Evolutionary conservation across 1,139 yeast species (phyloP), one percentile per base, ranked within the genome.

Genomic region (Zygosaccharomyces sapae): DNA sequence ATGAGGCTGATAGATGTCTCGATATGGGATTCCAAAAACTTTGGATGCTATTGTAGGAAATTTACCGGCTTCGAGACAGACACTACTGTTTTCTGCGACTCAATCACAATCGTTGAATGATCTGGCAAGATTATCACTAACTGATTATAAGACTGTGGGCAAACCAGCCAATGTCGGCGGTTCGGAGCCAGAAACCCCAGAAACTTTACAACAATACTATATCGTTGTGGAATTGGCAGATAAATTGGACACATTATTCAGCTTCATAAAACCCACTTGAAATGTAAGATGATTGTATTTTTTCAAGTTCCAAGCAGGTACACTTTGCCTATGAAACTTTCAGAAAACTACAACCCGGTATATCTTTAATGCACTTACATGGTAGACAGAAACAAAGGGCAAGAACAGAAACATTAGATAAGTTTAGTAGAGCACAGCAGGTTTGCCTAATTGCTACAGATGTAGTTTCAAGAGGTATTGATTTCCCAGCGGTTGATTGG

Each of bases 401-500:
- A 0, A 77, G 99, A 62, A 76, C 90, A 50, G 98, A 94, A 62
- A 86, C 96, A 7, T 83, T 95, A 1, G 77, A 77, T 52, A 87
- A 89, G 66, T 92, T 90, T 64, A 80, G 94, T 9, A 81, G 84
- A 49, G 87, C 97, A 1, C 89, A 86, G 57, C 81, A 86, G 53
- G 92, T 88, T n/a, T 90, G 97, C 70, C 70, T 92, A 41, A 85
- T 92, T 65, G 96, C 97, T 2, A 92, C 99, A 0, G 99, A 92
- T 70, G 87, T 92, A 47, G 97, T 90, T 25, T 97, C 99, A 0
- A 76, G 99, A 66, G 99, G 99, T 10, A 77, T 92, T 47, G 99
- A 92, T 69, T 90, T 94, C 70, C 98, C 99, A 0, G 85, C 96
- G 1, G 88, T 92, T 47, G 97, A 92, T 61, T 92, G 99, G 99